Conservation (phyloP, 768 basidiomycete species). For the Sarcomyxa edulis region DNA sequence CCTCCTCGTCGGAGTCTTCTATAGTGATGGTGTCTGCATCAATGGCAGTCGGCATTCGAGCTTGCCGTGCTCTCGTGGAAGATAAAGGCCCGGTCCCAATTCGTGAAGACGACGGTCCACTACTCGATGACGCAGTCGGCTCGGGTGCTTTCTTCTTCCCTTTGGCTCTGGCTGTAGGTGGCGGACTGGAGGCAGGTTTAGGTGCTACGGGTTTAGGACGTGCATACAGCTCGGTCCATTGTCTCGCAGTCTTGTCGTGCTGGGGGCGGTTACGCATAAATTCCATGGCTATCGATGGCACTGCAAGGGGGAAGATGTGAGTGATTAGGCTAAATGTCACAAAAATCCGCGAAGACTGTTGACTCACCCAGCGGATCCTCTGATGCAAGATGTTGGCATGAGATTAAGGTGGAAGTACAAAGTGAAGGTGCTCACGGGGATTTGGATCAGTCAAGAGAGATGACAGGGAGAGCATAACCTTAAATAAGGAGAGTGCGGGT, state of each 20-base stretch:
- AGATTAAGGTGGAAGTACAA: neutral
- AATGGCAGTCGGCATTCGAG: neutral
- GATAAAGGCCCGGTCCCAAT: constrained; percentile 14
- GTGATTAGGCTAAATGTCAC: neutral
- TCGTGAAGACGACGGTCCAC: constrained; percentile 22
- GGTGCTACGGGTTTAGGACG: constrained; percentile 35
- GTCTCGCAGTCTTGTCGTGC: constrained; percentile 73
- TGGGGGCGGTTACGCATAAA: constrained; percentile 58
- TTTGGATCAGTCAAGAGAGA: constrained; percentile 93
- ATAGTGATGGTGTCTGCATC: constrained; percentile 17
- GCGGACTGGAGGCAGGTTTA: constrained; percentile 16
- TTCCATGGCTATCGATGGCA: constrained; percentile 68
- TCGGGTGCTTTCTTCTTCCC: constrained; percentile 28
- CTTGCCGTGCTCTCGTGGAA: neutral
- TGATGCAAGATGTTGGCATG: constrained; percentile 15
- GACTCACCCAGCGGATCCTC: constrained; percentile 67
- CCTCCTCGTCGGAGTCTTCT: constrained; percentile 24
- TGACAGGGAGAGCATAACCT: constrained; percentile 90
- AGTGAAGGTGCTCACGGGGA: constrained; percentile 50
- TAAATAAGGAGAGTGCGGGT: constrained; percentile 88
- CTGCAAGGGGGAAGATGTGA: constrained; percentile 26
- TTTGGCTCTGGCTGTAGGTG: constrained; percentile 22
- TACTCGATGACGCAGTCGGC: constrained; percentile 12
- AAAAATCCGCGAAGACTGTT: neutral
- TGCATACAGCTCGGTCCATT: constrained; percentile 75